Base-by-base conservation (phyloP, 331 rosid genomes). In the Pyracantha coccinea region DNA sequence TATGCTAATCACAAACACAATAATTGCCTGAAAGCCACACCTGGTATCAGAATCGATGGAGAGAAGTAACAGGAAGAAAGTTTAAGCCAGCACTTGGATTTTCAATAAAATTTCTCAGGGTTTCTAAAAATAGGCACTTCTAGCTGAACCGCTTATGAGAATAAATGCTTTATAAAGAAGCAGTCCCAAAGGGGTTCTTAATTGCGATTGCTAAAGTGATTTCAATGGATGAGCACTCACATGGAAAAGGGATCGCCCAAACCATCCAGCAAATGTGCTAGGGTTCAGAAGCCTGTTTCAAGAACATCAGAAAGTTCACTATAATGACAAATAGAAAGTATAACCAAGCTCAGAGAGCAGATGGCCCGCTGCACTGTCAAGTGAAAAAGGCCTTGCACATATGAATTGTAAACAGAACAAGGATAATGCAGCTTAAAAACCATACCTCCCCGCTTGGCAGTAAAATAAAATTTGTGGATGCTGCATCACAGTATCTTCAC, bases 181-280 rank as follows among this genome's bases (percentile, higher is more conserved):
- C 55, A 50, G 20, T 15, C 55, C 55, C 55, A 50, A 50, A 50
- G 16, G 55, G 55, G 55, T 6, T 19, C 55, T 33, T 24, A 23
- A 8, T 19, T 65, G 17, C 1, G 50, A 33, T 65, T 65, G 8
- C 16, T 1, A n/a, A 19, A 31, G 45, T 19, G 69, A 64, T 62
- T 21, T 38, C 17, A 4, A 31, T 1, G 38, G 52, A 55, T 63
- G 35, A 80, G 73, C 35, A 83, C 98, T 93, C 86, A 91, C 98
- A 75, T 93, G 97, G 83, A 86, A 93, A 76, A 93, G 91, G 61
- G 98, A 91, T 81, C 96, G 85, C 47, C 97, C 96, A 75, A 93
- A 91, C 98, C 98, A 93, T 82, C 98, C 98, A 70, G 97, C 98
- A 78, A 93, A 91, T 72, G 98, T 93, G 73, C 96, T 93, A 65